Base-by-base conservation (phyloP, 306 rosid genomes). In the Cicer arietinum region DNA sequence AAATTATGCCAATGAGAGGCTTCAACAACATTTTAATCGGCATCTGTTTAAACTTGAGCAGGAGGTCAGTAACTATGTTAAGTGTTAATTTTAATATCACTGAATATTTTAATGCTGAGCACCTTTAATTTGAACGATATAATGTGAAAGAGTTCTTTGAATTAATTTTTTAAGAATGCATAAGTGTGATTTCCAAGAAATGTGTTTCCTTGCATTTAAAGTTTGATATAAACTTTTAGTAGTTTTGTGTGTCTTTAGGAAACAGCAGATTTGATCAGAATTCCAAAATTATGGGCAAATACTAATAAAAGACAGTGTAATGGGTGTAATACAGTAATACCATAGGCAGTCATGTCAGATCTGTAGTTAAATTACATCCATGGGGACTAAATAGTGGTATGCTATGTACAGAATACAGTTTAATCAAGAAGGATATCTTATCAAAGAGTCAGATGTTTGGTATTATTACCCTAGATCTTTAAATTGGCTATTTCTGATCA, bases 1-100 rank as follows among this genome's bases (percentile, higher is more conserved):
- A 82, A 95, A 95, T 81, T 95, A 95, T 89, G 96, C 99, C 54
- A 92, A 92, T 16, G 99, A 95, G 88, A 92, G 99, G 89, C 89
- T 95, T 84, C 99, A 90, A 80, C 99, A 92, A 82, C 99, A 95
- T 89, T 88, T 90, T 81, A 79, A 47, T 61, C 86, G 98, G 60
- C 97, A 92, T 82, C 76, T 92, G 47, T 88, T 92, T 81, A 95
- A 92, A 85, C 94, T 90, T 75, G 91, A 89, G 85, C 96, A 85
- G 84, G 89, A 92, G 98, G 99, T 95, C 60, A 70, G 92, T 72
- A 71, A 75, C 65, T 65, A 13, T 76, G 37, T 70, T 40, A 44
- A 37, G 39, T 70, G 48, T 63, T 54, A 22, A 22, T 22, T 22
- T 22, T 22, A 53, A 44, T 53, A 51, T 69, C 53, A 10, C 62